phyloP scores from a whole-genome alignment of 1,284 basidiomycete species.

The Ganoderma resinaceum region DNA sequence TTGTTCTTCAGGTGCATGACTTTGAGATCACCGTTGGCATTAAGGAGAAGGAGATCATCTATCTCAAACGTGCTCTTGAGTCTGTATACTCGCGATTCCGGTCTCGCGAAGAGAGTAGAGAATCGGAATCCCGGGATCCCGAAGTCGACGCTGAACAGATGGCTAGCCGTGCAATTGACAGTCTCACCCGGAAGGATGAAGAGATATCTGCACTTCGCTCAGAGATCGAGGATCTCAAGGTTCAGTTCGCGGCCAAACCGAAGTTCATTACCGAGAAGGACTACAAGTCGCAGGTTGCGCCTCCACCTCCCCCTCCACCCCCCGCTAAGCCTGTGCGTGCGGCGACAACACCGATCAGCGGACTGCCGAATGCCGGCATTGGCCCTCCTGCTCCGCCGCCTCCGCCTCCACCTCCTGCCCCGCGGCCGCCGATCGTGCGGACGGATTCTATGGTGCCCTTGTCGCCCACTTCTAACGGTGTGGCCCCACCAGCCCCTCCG shows the following conservation, averaged over 20 bases:
- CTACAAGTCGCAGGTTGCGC: constrained; percentile 71
- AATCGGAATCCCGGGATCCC: constrained; percentile 48
- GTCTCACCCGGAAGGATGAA: constrained; percentile 73
- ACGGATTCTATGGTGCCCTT: constrained; percentile 6
- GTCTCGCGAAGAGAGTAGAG: constrained; percentile 53
- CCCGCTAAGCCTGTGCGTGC: constrained; percentile 23
- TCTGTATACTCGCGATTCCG: constrained; percentile 84
- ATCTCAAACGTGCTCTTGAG: constrained; percentile 84
- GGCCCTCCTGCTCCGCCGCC: constrained; percentile 17
- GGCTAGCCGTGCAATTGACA: constrained; percentile 74
- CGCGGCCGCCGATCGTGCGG: constrained; percentile 15
- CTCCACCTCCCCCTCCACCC: constrained; percentile 66
- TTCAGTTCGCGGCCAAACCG: constrained; percentile 57
- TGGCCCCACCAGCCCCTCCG: constrained; percentile 19
- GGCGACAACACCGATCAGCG: constrained; percentile 22
- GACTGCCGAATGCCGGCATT: constrained; percentile 25
- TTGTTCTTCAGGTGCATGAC: constrained; percentile 55
- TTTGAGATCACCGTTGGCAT: constrained; percentile 55
- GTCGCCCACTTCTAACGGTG: neutral
- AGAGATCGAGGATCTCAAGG: constrained; percentile 62
- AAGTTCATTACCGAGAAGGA: constrained; percentile 68
- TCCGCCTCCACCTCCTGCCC: constrained; percentile 28
- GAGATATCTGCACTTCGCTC: constrained; percentile 62
- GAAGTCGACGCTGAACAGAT: constrained; percentile 78
- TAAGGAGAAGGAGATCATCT: constrained; percentile 78